A percentile compares a stretch with the other conserved stretches of the same genome.
phyloP scores from a whole-genome alignment of 257 asterid genomes.

The Haberlea rhodopensis region DNA sequence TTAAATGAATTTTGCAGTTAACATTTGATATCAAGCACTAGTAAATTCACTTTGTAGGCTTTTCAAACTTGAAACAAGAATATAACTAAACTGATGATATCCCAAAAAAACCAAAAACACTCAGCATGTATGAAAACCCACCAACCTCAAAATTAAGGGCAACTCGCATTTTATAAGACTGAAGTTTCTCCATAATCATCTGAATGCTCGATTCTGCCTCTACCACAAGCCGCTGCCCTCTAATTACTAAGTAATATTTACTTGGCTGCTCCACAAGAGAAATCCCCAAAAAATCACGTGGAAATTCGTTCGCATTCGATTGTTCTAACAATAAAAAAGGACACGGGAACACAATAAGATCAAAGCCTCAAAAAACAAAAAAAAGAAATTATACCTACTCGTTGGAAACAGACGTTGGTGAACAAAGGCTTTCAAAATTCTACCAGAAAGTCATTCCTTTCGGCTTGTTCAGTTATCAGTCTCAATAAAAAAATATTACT shows the following conservation, averaged over 20 bases:
- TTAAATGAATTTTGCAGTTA: conserved; percentile 7
- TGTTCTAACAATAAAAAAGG: conserved; percentile 41
- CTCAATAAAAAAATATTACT: too few species aligned
- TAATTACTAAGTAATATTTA: conserved; percentile 64
- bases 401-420: not conserved
- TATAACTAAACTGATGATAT: not conserved
- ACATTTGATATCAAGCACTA: conserved; percentile 11
- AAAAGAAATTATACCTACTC: not conserved
- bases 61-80: not conserved
- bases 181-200: conserved; percentile 87
- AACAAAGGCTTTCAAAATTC: not conserved
- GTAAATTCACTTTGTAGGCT: not conserved
- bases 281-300: conserved; percentile 80
- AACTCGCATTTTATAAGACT: conserved; percentile 81
- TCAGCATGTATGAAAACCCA: conserved; percentile 18
- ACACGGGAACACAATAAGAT: not conserved
- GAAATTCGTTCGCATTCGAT: conserved; percentile 51
- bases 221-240: conserved; percentile 72
- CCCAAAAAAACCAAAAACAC: not conserved
- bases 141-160: conserved; percentile 88
- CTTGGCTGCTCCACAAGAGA: conserved; percentile 79
- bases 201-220: conserved; percentile 82
- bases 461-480: not conserved
- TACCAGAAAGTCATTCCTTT: not conserved
- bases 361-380: conserved; percentile 2